Evolutionary conservation across 176 grass and related monocot genomes (phyloP), one percentile per base, ranked within the genome.

Genomic region (Oryza longistaminata): DNA sequence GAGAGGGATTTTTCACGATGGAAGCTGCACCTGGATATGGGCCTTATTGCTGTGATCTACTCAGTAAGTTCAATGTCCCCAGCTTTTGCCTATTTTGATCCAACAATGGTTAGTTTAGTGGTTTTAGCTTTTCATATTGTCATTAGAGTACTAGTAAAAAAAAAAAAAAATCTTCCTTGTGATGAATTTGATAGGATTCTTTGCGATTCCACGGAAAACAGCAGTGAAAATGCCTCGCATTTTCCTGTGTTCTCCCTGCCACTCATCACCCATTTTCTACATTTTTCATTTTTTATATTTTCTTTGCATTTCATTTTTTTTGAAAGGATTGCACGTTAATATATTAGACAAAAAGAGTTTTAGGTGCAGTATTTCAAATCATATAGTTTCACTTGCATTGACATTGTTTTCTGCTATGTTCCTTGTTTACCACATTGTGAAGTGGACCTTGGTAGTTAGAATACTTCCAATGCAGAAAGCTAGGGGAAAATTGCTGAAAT

Each of bases 1-100:
- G 90, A 92, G 83, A 92, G 92, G 50, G 90, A 94, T 53, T 88
- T 92, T 37, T 88, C 90, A 9, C 64, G 39, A 44, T 94, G 90
- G 89, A 90, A 80, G 66, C 43, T 94, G 26, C 16, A 58, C 3
- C 70, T 88, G 6, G 76, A 90, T 19, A 5, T 76, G 15, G 21
- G 72, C 19, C 87, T 90, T 45, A 6, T 88, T 33, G 76, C 90
- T 11, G 68, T 90, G 11, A 0, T 87, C 5, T 94, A 92, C 35
- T 80, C 73, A 27, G 87, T 92, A 86, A 78, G 73, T 64, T 35
- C 21, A 9, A 46, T 22, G 0, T 66, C 39, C 70, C 14, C n/a
- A 48, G 21, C 40, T 45, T 46, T 22, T 73, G 58, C 19, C n/a
- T 62, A 24, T 62, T 62, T 62, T 24, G n/a, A 4, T 62, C 58